Evolutionary conservation across 2,329 filamentous ascomycete genomes (phyloP), one percentile per base, ranked within the genome.

Genomic region (Eurotiales sp.): DNA sequence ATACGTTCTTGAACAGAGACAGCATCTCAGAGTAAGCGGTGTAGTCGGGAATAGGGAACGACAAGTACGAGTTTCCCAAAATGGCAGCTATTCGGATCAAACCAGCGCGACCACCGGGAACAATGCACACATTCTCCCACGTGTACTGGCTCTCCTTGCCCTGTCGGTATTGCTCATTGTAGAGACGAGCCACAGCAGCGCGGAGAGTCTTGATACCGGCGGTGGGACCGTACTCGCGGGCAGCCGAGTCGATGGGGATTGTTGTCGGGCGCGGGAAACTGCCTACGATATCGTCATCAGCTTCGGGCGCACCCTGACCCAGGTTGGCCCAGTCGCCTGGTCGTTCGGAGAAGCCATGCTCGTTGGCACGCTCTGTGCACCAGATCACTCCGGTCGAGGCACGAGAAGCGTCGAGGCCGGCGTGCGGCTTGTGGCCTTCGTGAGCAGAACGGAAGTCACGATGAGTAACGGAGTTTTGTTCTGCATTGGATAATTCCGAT

Each of bases 21-120:
- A 96, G 74, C 91, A 97, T 96, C 77, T 96, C 91, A 65, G 95
- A 96, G 77, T 97, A 97, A 2, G 92, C 92, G 3, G 91, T 96
- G 74, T 96, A 96, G 70, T 96, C 88, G 41, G 89, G 89, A 66
- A 95, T 88, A 72, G 95, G 96, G 80, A 96, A 96, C 37, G 87
- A 89, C 56, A 96, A 78, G 65, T 95, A 95, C 50, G 90, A 86
- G 69, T 95, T 95, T 58, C 92, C 92, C 60, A 97, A 74, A 5
- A 97, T 90, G 46, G 92, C 92, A 17, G 92, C 92, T 67, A 97
- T 96, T 61, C 92, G 84, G 68, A 96, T 96, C 72, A 97, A 76
- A 44, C 92, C 92, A 29, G 92, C 92, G 62, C 92, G 84, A 34
- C 92, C 92, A 69, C 91, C 91, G 41, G 92, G 92, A 3, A 97